These are phyloP conservation scores for Lodderomyces pseudojiufengensis DNA, from an alignment of 1,139 yeast genomes.

Conservation along the genomic window DNA sequence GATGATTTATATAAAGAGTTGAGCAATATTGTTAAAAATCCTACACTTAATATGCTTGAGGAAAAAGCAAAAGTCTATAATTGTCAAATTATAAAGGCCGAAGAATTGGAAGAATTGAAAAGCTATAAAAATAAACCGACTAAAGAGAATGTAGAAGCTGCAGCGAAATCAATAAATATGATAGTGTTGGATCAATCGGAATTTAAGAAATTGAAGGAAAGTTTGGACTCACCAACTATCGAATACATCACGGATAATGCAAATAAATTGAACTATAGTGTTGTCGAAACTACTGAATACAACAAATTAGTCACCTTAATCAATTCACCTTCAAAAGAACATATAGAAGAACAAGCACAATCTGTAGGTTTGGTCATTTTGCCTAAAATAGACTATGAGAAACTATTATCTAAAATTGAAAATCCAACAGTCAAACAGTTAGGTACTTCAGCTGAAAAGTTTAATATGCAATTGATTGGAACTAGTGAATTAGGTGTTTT, in stretches of 20 bases:
- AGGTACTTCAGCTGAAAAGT: conserved; percentile 12
- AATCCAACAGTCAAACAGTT: conserved; percentile 24
- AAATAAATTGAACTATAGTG: conserved; percentile 14
- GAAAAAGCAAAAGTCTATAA: conserved; percentile 20
- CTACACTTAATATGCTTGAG: conserved; percentile 24
- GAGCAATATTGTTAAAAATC: conserved; percentile 14
- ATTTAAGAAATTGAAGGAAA: conserved; percentile 13
- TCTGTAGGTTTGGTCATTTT: conserved; percentile 31
- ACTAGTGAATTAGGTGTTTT: conserved; percentile 16
- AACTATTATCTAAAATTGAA: conserved; percentile 19
- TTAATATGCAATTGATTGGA: conserved; percentile 17
- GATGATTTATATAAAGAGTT: conserved; percentile 16
- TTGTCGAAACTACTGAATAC: conserved; percentile 23
- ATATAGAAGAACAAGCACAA: conserved; percentile 31
- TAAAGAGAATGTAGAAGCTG: conserved; percentile 17
- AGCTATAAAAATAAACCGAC: conserved; percentile 16
- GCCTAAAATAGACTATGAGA: conserved; percentile 20
- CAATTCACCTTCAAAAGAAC: conserved; percentile 33
- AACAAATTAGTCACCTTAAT: conserved; percentile 24
- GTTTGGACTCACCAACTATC: conserved; percentile 18
- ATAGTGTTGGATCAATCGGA: conserved; percentile 11
- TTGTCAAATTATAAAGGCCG: conserved; percentile 16
- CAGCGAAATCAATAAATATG: conserved; percentile 18
- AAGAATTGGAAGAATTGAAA: conserved; percentile 19
- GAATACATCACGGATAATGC: conserved; percentile 22